Evolutionary conservation across 495 filamentous ascomycete genomes (phyloP).

Genomic region (Xylaria nigripes): DNA sequence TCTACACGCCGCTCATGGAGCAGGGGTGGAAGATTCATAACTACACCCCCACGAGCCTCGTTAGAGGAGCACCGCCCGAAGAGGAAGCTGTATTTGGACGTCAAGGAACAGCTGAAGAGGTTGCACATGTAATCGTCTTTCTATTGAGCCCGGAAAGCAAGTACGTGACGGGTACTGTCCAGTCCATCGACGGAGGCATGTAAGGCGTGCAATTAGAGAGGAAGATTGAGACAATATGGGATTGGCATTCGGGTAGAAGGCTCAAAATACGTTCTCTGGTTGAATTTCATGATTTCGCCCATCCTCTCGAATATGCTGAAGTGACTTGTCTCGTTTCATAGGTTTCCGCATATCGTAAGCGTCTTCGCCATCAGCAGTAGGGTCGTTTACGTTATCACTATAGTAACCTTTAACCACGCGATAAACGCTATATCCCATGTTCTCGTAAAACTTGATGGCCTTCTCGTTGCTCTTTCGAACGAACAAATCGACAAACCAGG

Average conservation of each 20-base stretch:
- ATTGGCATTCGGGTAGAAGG: neutral
- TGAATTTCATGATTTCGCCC: slow-evolving; percentile 74
- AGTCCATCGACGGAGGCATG: slow-evolving; percentile 29
- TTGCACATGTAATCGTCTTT: slow-evolving; percentile 42
- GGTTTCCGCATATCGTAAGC: slow-evolving; percentile 96
- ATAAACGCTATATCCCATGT: slow-evolving; percentile 84
- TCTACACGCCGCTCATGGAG: slow-evolving; percentile 48
- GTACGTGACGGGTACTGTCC: slow-evolving; percentile 43
- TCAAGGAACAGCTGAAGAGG: slow-evolving; percentile 32
- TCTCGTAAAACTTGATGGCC: slow-evolving; percentile 79
- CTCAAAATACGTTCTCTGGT: slow-evolving; percentile 77
- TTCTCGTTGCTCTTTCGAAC: slow-evolving; percentile 81
- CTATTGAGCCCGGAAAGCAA: slow-evolving; percentile 47
- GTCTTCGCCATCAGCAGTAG: slow-evolving; percentile 58
- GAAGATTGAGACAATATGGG: neutral
- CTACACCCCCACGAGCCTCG: slow-evolving; percentile 8
- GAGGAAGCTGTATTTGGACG: slow-evolving; percentile 30
- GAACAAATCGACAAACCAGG: slow-evolving; percentile 95
- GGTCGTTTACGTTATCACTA: slow-evolving; percentile 60
- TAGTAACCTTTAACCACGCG: slow-evolving; percentile 87
- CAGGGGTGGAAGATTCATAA: slow-evolving; percentile 25
- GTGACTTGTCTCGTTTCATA: slow-evolving; percentile 70
- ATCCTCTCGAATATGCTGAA: slow-evolving; percentile 68
- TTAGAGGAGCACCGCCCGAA: slow-evolving; percentile 27
- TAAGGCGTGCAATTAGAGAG: neutral